Evolutionary conservation across 1,284 basidiomycete species (phyloP), one percentile per base, ranked within the genome.

Genomic region (Boletellus deceptivus): DNA sequence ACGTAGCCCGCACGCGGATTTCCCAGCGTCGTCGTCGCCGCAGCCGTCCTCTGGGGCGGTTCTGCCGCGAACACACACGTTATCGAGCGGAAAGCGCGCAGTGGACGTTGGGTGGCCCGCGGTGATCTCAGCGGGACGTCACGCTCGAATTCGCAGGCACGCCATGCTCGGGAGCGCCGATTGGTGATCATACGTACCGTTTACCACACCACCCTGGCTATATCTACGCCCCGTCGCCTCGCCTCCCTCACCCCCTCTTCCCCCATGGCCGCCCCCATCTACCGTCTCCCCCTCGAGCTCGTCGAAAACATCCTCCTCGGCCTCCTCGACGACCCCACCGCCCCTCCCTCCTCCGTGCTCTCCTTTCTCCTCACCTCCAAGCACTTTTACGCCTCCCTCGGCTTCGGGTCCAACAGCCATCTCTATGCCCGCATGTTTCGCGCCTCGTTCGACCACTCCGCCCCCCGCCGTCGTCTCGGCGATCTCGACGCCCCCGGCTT

Each of bases 351-450:
- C 3, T 53, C 72, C 3, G 62, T 85, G 45, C 49, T 75, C 18
- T 70, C 81, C 0, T 72, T 89, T 43, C 75, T 84, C 36, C 65
- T 69, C 33, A 71, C 80, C 6, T 83, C 72, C 54, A 70, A 61
- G 6, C 53, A 65, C 37, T 59, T 89, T 17, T 52, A 81, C 63
- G 11, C 58, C 35, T 48, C 65, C 1, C 73, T 89, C 53, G 56
- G 55, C 11, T 59, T 65, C 45, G 40, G 54, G 6, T 49, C 59
- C 1, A 77, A 77, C 58, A 66, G 68, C 1, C 62, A 74, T 17
- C 75, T 92, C 46, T 84, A 83, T 60, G 75, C 82, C 0, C 63
- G 71, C 37, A 75, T 91, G 27, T 91, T 84, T 65, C 72, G 72
- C 17, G 55, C 67, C 56, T 77, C 75, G 57, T 91, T 91, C 69